phyloP scores from a whole-genome alignment of 345 rosid species.

The Ailanthus altissimus region DNA sequence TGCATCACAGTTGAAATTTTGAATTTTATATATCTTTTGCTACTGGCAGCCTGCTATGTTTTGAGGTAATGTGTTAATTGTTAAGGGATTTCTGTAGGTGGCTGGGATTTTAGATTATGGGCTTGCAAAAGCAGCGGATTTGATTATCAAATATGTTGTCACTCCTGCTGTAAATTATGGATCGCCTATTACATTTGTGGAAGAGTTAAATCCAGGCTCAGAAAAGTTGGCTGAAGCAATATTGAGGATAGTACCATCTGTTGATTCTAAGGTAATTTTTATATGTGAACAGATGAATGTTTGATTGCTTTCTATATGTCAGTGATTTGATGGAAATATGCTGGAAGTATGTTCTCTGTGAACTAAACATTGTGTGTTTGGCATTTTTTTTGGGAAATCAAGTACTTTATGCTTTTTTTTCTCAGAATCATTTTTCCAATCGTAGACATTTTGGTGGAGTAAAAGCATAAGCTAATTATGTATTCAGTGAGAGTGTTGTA shows the following conservation, averaged over 20 bases:
- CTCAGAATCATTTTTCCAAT: not conserved
- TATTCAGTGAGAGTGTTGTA: not conserved
- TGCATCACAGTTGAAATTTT: not conserved
- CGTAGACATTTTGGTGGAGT: not conserved
- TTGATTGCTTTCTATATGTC: constrained; percentile 6
- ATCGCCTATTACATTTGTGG: constrained; percentile 52
- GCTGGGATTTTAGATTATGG: constrained; percentile 84
- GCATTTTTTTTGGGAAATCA: not conserved
- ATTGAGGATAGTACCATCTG: constrained; percentile 53
- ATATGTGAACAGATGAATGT: not conserved
- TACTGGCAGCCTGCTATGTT: not conserved
- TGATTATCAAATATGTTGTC: constrained; percentile 77
- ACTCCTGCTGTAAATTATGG: constrained; percentile 65
- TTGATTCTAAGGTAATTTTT: constrained; percentile 50
- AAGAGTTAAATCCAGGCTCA: constrained; percentile 46
- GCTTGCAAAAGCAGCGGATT: constrained; percentile 85
- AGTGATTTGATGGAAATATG: not conserved
- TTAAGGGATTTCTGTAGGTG: constrained; percentile 50
- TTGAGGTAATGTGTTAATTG: constrained; percentile 20
- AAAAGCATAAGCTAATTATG: constrained; percentile 1
- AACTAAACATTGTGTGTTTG: not conserved
- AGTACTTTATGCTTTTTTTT: not conserved
- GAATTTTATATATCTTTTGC: not conserved
- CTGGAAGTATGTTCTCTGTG: not conserved
- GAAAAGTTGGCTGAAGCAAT: constrained; percentile 50